Evolutionary conservation across 2,329 filamentous ascomycete genomes (phyloP).

Genomic region (Colletotrichum sublineola): DNA sequence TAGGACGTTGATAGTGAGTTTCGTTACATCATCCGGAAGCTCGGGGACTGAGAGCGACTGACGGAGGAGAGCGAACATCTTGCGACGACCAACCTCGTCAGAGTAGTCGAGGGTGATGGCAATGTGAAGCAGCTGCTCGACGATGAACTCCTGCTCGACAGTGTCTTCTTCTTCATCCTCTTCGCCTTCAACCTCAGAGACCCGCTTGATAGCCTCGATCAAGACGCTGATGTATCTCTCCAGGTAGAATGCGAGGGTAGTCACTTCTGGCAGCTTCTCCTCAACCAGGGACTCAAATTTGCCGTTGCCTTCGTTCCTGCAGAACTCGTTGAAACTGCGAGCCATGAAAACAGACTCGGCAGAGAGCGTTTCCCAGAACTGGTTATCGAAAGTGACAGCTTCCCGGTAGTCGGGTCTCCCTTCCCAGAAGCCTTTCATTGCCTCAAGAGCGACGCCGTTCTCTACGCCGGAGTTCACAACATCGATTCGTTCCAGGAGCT

Average conservation of each 20-base stretch:
- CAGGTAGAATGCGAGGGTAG: constrained; percentile 87
- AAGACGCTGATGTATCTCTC: constrained; percentile 82
- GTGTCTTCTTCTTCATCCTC: constrained; percentile 84
- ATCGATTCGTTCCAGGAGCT: constrained; percentile 94
- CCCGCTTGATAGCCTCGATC: constrained; percentile 72
- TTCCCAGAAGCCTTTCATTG: constrained; percentile 97
- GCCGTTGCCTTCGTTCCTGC: constrained; percentile 78
- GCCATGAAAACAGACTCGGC: constrained; percentile 92
- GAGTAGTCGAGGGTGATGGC: constrained; percentile 93
- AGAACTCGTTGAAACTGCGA: constrained; percentile 95
- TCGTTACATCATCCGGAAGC: constrained; percentile 92
- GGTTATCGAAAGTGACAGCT: constrained; percentile 77
- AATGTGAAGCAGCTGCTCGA: constrained; percentile 95
- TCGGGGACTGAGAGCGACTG: constrained; percentile 88
- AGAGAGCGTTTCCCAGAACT: constrained; percentile 84
- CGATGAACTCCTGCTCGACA: constrained; percentile 92
- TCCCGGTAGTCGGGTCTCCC: constrained; percentile 87
- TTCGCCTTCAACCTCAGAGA: constrained; percentile 67
- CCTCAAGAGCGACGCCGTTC: constrained; percentile 90
- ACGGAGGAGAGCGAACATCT: constrained; percentile 93
- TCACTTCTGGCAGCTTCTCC: constrained; percentile 96
- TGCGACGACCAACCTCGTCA: constrained; percentile 94
- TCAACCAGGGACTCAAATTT: constrained; percentile 84
- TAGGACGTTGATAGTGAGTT: constrained; percentile 85
- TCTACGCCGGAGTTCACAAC: constrained; percentile 91